A percentile compares a stretch with the other conserved stretches of the same genome.
Conservation (phyloP, 371 early-diverging fungal species). For the Actinomucor elegans region DNA sequence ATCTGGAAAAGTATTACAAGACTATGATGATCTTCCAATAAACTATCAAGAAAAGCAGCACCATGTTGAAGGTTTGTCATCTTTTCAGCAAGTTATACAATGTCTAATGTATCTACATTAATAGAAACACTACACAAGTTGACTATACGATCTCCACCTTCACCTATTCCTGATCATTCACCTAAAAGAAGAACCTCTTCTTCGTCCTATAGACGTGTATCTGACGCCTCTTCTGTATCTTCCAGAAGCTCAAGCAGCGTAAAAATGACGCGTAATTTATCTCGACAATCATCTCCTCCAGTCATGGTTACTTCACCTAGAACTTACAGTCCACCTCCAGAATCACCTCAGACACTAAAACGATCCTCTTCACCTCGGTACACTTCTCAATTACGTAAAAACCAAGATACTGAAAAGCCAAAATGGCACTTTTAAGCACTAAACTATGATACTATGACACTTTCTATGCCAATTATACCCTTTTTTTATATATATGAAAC, state of each 20-base stretch:
- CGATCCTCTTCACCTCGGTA: constrained; percentile 14
- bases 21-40: not conserved
- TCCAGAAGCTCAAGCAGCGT: constrained; percentile 7
- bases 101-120: not conserved
- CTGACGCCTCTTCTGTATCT: constrained; percentile 5
- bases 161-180: not conserved
- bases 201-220: constrained; percentile 9
- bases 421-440: constrained; percentile 25
- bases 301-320: constrained; percentile 13
- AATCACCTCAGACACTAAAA: not conserved
- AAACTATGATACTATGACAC: no score
- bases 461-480: not conserved
- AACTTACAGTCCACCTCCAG: constrained; percentile 12
- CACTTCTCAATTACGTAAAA: constrained; percentile 16
- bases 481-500: not conserved
- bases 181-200: constrained; percentile 1
- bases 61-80: constrained; percentile 8
- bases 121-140: constrained; percentile 16
- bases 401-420: constrained; percentile 22
- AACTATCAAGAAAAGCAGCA: constrained; percentile 12
- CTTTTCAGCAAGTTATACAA: not conserved
- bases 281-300: constrained; percentile 27
- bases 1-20: constrained; percentile 26
- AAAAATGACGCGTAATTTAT: constrained; percentile 14
- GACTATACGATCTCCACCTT: constrained; percentile 6